Evolutionary conservation across 2,329 filamentous ascomycete genomes (phyloP).

Genomic region (Xylaria sp.): DNA sequence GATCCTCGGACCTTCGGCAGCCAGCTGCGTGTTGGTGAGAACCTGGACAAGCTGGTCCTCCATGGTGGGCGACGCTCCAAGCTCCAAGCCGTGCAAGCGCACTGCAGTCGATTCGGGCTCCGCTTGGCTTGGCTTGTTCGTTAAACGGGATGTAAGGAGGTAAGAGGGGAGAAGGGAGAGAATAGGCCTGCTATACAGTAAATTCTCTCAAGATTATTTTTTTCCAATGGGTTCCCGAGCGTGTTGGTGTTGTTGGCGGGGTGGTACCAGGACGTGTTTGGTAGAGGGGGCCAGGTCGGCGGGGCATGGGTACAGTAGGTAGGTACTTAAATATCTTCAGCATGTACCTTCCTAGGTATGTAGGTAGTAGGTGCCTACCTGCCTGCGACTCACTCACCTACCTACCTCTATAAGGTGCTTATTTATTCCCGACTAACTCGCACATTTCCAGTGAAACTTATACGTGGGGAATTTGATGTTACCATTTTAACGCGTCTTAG

Average conservation of each 20-base stretch:
- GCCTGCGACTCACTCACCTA: no score
- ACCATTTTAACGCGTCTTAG: not conserved
- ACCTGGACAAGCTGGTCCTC: constrained; percentile 92
- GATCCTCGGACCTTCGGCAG: constrained; percentile 80
- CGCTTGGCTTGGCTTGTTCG: constrained; percentile 9
- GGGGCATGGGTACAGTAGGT: not conserved
- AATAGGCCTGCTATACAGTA: not conserved
- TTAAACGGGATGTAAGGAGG: not conserved
- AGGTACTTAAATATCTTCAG: no score
- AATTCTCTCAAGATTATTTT: constrained; percentile 7
- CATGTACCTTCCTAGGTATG: no score
- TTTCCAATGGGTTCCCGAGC: constrained; percentile 14
- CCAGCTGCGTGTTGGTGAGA: constrained; percentile 85
- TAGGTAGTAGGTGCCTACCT: not conserved
- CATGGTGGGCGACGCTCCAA: constrained; percentile 63
- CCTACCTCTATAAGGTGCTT: not conserved
- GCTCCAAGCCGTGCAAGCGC: constrained; percentile 23
- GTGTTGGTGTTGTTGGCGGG: constrained; percentile 21
- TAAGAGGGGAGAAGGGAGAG: not conserved
- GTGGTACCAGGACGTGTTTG: constrained; percentile 6
- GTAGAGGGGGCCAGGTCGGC: constrained; percentile 14
- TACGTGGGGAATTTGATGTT: not conserved
- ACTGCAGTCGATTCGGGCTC: constrained; percentile 1
- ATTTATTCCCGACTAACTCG: not conserved
- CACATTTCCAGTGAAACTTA: not conserved